These are phyloP conservation scores for Plasmopara viticola DNA, from an alignment of 352 stramenopile genomes.

Conservation along the genomic window DNA sequence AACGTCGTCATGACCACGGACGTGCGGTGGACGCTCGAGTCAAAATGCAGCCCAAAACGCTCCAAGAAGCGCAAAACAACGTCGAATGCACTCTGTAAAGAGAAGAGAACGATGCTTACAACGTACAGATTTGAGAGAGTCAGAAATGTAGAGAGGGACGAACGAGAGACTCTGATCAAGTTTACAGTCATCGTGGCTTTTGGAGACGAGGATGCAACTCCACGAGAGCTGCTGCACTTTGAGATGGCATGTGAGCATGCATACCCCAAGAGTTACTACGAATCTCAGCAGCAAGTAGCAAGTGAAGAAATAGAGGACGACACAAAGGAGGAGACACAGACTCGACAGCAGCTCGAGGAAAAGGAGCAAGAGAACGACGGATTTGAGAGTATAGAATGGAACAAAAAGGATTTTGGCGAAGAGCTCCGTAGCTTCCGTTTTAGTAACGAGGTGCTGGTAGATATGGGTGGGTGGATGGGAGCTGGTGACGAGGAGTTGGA, in stretches of 20 bases:
- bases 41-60: conserved; percentile 23
- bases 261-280: conserved; percentile 77
- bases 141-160: conserved; percentile 10
- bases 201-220: conserved; percentile 28
- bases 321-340: conserved; percentile 7
- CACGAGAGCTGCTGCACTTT: conserved; percentile 54
- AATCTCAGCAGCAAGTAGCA: conserved; percentile 40
- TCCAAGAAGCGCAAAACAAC: conserved; percentile 41
- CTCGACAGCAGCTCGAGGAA: conserved; percentile 4
- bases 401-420: conserved; percentile 39
- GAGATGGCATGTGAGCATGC: conserved; percentile 38
- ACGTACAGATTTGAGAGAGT: conserved; percentile 47
- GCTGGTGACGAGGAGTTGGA: conserved; percentile 47
- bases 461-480: conserved; percentile 43
- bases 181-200: conserved; percentile 39
- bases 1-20: conserved; percentile 55
- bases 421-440: conserved; percentile 53
- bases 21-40: conserved; percentile 47
- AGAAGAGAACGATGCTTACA: conserved; percentile 29
- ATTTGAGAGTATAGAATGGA: background rate
- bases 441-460: conserved; percentile 41
- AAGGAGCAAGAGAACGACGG: conserved; percentile 4
- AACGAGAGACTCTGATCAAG: conserved; percentile 36
- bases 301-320: conserved; percentile 20
- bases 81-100: background rate